Evolutionary conservation across 2,329 filamentous ascomycete genomes (phyloP), one percentile per base, ranked within the genome.

Genomic region (Alternaria arbusti): DNA sequence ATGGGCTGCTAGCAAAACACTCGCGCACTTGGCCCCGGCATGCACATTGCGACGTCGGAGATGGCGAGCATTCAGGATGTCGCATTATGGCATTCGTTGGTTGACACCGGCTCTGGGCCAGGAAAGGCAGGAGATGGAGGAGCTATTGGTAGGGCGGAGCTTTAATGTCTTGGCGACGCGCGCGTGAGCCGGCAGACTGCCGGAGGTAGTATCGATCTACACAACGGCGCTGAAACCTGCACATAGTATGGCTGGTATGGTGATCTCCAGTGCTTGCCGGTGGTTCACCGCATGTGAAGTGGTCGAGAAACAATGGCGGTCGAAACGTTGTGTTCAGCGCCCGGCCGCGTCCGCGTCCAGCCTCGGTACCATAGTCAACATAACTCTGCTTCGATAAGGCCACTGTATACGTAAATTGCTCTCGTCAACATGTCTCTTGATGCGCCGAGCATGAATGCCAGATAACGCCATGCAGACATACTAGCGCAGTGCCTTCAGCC

Each of bases 71-170:
- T 20, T 26, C 47, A 32, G 23, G 28, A 15, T 63, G 49, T 44
- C 57, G 45, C 44, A 45, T 20, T 54, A 49, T 49, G n/a, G 28
- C 36, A 40, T 44, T 45, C 17, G 44, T 15, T 30, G 49, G 28
- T 3, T 13, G 17, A 28, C 23, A 45, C 49, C 55, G 55, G 60
- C 30, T 54, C 15, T 49, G 56, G 30, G 56, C 55, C 60, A 59
- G 49, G 56, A 63, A 58, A 54, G 60, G 60, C 55, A 63, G 60
- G 60, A 63, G 51, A 45, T 22, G 30, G 26, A 32, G 36, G 23
- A n/a, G 49, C 50, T 49, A 54, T 58, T 23, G 57, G 59, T 50
- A 59, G 60, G 50, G 23, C 44, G 55, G 60, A 59, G 49, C 30
- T 10, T 28, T 32, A 28, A 44, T 1, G 15, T 17, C 60, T 63